Conservation (phyloP, 257 asterid genomes). For the Euphrasia confusa region DNA sequence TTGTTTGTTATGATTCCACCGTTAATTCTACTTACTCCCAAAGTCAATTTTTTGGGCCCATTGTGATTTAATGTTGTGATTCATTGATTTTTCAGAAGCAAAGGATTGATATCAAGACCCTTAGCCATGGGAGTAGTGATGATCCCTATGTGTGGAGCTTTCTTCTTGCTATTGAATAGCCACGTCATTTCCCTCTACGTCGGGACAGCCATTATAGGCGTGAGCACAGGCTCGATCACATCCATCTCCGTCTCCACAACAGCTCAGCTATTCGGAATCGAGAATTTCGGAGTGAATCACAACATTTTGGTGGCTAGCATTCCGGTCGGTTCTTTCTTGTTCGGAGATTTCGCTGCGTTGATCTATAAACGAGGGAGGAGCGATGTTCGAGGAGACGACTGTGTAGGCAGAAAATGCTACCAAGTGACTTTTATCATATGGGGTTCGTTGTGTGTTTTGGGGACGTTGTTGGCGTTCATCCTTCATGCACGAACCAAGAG, state of each 20-base stretch:
- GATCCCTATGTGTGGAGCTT: conserved; percentile 71
- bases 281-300: conserved; percentile 71
- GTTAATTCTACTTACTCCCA: not conserved
- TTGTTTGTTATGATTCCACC: conserved; percentile 9
- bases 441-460: conserved; percentile 57
- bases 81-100: conserved; percentile 35
- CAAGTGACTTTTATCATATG: conserved; percentile 50
- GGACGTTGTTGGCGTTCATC: conserved; percentile 46
- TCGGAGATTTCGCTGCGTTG: no score
- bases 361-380: conserved; percentile 8
- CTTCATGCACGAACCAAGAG: conserved; percentile 58
- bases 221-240: conserved; percentile 66
- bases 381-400: conserved; percentile 23
- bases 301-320: conserved; percentile 65
- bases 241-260: conserved; percentile 65
- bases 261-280: conserved; percentile 57
- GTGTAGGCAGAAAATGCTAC: conserved; percentile 59
- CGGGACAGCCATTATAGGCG: conserved; percentile 63
- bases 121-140: conserved; percentile 57
- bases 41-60: conserved; percentile 24
- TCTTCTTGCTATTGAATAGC: conserved; percentile 42
- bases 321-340: conserved; percentile 71
- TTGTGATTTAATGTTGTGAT: not conserved
- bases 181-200: conserved; percentile 33
- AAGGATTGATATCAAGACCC: conserved; percentile 42